Base-by-base conservation (phyloP, 2,329 filamentous ascomycete genomes). In the Epichloe uncinata region DNA sequence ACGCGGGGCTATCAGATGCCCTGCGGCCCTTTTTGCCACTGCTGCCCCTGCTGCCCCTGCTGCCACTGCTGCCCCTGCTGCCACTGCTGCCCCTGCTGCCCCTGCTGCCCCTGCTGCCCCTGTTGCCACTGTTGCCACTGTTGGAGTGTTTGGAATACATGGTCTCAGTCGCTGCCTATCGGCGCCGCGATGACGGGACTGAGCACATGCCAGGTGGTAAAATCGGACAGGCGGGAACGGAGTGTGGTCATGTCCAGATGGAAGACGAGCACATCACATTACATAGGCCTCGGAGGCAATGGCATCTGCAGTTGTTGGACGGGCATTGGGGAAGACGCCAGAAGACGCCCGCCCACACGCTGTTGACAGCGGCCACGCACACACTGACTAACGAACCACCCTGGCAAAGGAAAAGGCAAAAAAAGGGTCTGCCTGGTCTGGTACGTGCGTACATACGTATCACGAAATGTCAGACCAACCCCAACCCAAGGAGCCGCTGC, bases 121-220 rank as follows among this genome's bases (percentile, higher is more conserved):
- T 51, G 52, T 5, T 22, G 22, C 20, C 20, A 6, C 20, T 53
- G 51, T 52, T 51, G 54, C 53, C 56, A 54, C 58, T 51, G 52
- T 59, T 54, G 53, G 60, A 55, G n/a, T n/a, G 9, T 52, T 58
- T 52, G 49, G 56, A 54, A 8, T 42, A 43, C 54, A 50, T 53
- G 48, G 52, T 56, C 37, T 42, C 59, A n/a, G 53, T 58, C 54
- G 58, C 60, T 60, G 57, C 51, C 60, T 60, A 58, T 56, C 56
- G 58, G 61, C 58, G 60, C 51, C 54, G 55, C 52, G 48, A 49
- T 49, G 53, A 51, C 38, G 50, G 54, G 52, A 55, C 49, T 52
- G 54, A 47, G 54, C 56, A 58, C 62, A 63, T 62, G 50, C 41
- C 47, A 36, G 15, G 33, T 33, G 16, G 47, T 20, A 36, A 38